Base-by-base conservation (phyloP, 2,329 filamentous ascomycete species). In the Verticillium albo-atrum region DNA sequence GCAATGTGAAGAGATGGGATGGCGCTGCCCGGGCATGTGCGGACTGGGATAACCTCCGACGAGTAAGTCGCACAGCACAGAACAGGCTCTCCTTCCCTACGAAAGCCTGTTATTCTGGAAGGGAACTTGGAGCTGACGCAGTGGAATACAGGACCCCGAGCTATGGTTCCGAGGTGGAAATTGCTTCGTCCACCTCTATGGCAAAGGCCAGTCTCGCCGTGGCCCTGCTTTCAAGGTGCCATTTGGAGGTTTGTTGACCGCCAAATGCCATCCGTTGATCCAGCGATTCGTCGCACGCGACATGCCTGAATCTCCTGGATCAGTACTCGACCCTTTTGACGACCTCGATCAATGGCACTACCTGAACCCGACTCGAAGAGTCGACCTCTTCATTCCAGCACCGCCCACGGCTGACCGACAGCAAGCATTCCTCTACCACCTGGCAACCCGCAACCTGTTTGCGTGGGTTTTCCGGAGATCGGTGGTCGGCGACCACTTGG, bases 361-460 rank as follows among this genome's bases (percentile, higher is more conserved):
- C 37, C 62, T 67, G 27, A 68, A 73, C 52, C 67, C 71, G 3
- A 61, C 65, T 35, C 68, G 67, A 54, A 72, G 64, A 30, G 69
- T 84, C 58, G 86, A 92, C 56, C 75, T 93, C 1, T 91, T 87
- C 68, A 85, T 94, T n/a, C 85, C 89, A 2, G 78, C 88, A 1
- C 88, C 89, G 0, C 68, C 79, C 1, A 72, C 76, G 34, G 72
- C 78, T 4, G 79, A 82, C 54, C 79, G 80, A 63, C 76, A 80
- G 4, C 80, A 87, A 61, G 76, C 82, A 0, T 84, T 86, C 64
- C 72, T 78, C 37, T 89, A 89, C 70, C 87, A 91, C 66, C 69
- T 91, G 5, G 84, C 86, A 1, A 90, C 85, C 3, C 82, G 90
- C 15, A 94, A 94, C 68, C 84, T 92, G 65, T 88, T 93, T 60